phyloP scores from a whole-genome alignment of 129 eudicot species.

The Artemisia tridentata region DNA sequence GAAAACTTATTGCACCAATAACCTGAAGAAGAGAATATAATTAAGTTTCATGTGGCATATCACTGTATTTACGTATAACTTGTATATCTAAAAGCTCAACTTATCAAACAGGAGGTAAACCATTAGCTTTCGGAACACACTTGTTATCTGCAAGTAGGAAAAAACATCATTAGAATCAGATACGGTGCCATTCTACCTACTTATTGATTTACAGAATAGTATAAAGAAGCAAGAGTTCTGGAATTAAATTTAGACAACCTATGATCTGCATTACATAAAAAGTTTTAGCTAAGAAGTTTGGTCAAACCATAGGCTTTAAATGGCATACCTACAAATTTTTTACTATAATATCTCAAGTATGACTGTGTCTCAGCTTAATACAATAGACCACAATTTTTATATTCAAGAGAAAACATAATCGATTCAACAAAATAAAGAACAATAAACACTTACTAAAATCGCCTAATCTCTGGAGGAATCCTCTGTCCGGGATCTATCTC shows the following conservation, averaged over 20 bases:
- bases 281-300: too few species aligned
- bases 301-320: too few species aligned
- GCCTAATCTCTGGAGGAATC: too few species aligned
- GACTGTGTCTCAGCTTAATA: too few species aligned
- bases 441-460: too few species aligned
- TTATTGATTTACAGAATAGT: neutral
- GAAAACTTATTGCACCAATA: slow-evolving; percentile 72
- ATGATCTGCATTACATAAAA: slow-evolving; percentile 34
- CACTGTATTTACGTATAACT: neutral
- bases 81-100: neutral
- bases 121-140: too few species aligned
- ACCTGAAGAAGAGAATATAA: slow-evolving; percentile 41
- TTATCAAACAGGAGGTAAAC: neutral
- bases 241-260: slow-evolving; percentile 30
- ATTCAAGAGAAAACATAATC: too few species aligned
- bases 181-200: slow-evolving; percentile 5
- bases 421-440: too few species aligned
- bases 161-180: slow-evolving; percentile 7
- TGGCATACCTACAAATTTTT: too few species aligned
- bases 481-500: too few species aligned
- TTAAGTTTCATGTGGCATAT: neutral
- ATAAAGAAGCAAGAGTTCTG: neutral
- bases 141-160: slow-evolving; percentile 59
- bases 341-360: too few species aligned
- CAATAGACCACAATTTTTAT: too few species aligned